A percentile compares a stretch with the other conserved stretches of the same genome.
phyloP scores from a whole-genome alignment of 768 basidiomycete genomes.

The Boletus sp. region DNA sequence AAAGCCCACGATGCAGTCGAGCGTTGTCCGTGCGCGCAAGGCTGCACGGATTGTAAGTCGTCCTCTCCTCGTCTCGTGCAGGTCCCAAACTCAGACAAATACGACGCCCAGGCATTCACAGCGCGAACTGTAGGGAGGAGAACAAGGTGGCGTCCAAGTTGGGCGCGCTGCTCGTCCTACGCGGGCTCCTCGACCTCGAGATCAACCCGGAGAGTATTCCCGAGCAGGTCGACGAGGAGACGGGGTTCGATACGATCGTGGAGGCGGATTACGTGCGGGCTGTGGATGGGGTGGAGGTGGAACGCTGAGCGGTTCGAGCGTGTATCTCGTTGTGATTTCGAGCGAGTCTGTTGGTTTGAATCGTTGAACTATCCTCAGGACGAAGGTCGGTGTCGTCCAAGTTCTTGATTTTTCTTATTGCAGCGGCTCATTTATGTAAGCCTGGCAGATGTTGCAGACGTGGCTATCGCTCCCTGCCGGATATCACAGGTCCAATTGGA shows the following conservation, averaged over 20 bases:
- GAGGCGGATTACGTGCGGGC: constrained; percentile 49
- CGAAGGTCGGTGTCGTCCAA: no score
- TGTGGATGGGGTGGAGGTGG: constrained; percentile 46
- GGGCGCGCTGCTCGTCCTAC: constrained; percentile 70
- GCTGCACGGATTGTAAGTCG: constrained; percentile 68
- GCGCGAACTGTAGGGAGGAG: constrained; percentile 62
- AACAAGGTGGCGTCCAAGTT: constrained; percentile 74
- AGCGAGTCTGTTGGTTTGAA: not conserved
- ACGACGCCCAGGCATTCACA: constrained; percentile 56
- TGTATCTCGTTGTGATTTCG: not conserved
- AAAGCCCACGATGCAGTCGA: constrained; percentile 59
- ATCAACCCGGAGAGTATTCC: constrained; percentile 41
- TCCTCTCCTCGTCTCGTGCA: not conserved
- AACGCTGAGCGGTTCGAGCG: constrained; percentile 22
- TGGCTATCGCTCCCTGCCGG: no score
- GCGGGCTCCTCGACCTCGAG: constrained; percentile 51
- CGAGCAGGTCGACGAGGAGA: constrained; percentile 24
- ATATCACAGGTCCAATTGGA: no score
- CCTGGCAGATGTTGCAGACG: no score
- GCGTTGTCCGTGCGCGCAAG: constrained; percentile 62
- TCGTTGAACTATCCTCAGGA: not conserved
- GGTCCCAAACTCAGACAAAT: no score
- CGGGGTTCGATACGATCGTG: constrained; percentile 50
- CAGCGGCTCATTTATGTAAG: no score
- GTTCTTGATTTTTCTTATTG: no score